Percentiles rank a stretch among this genome's conserved stretches.
These are phyloP conservation scores for Yamadazyma diddensiae DNA, from an alignment of 1,139 yeast species.

Conservation along the genomic window DNA sequence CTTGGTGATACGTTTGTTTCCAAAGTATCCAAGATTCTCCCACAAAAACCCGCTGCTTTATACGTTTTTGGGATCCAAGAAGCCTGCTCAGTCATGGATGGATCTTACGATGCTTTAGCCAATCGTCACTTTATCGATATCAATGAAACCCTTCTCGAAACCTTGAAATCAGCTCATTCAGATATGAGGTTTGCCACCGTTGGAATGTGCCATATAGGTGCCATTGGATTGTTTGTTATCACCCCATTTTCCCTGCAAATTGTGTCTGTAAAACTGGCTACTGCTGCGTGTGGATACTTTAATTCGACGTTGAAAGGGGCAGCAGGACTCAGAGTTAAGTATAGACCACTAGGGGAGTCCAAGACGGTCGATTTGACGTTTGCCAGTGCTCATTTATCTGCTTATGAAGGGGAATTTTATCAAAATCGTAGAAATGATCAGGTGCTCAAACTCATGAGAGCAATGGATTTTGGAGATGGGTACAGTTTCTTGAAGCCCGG, in stretches of 20 bases:
- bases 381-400: slow-evolving; percentile 69
- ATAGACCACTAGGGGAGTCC: slow-evolving; percentile 20
- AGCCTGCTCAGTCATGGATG: slow-evolving; percentile 61
- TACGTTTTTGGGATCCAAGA: slow-evolving; percentile 78
- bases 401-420: slow-evolving; percentile 63
- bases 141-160: slow-evolving; percentile 36
- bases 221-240: slow-evolving; percentile 59
- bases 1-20: slow-evolving; percentile 22
- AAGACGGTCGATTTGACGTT: slow-evolving; percentile 49
- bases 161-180: slow-evolving; percentile 28
- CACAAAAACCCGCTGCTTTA: slow-evolving; percentile 38
- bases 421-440: slow-evolving; percentile 51
- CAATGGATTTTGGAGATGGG: slow-evolving; percentile 61
- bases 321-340: slow-evolving; percentile 52
- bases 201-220: slow-evolving; percentile 55
- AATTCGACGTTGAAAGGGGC: slow-evolving; percentile 75
- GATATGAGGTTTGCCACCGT: slow-evolving; percentile 41
- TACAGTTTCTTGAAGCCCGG: slow-evolving; percentile 53
- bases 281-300: slow-evolving; percentile 54
- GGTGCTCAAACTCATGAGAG: slow-evolving; percentile 46
- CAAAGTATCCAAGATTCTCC: slow-evolving; percentile 27
- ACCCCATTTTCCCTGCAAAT: slow-evolving; percentile 41
- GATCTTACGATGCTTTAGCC: slow-evolving; percentile 45
- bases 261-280: slow-evolving; percentile 24
- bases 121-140: slow-evolving; percentile 39